phyloP scores from a whole-genome alignment of 495 filamentous ascomycete genomes.

The Terfezia boudieri region DNA sequence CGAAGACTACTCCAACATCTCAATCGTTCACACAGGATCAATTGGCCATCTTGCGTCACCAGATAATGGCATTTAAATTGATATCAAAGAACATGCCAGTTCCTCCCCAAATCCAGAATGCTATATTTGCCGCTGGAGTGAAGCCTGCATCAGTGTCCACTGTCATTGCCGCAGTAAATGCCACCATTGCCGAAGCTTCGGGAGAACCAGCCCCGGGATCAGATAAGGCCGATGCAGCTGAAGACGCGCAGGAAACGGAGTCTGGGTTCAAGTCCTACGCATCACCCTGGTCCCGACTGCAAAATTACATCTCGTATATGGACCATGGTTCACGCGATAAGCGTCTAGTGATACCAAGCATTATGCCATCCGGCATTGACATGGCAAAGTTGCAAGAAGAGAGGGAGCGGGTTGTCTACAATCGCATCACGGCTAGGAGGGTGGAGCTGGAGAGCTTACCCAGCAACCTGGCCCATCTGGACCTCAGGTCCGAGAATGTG shows the following conservation, averaged over 20 bases:
- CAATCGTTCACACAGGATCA: conserved; percentile 18
- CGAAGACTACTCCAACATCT: conserved; percentile 10
- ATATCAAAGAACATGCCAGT: conserved; percentile 19
- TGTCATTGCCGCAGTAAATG: conserved; percentile 13
- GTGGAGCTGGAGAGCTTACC: conserved; percentile 58
- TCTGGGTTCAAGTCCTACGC: conserved; percentile 16
- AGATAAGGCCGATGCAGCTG: conserved; percentile 20
- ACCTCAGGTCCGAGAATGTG: conserved; percentile 44
- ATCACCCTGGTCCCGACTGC: conserved; percentile 16
- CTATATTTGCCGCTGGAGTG: conserved; percentile 19
- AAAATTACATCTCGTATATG: conserved; percentile 41
- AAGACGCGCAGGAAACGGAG: conserved; percentile 52
- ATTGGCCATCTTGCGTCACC: conserved; percentile 15
- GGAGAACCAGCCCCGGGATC: conserved; percentile 24
- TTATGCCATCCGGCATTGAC: conserved; percentile 73
- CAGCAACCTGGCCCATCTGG: conserved; percentile 65
- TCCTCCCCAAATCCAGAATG: conserved; percentile 13
- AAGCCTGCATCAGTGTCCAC: conserved; percentile 10
- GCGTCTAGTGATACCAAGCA: conserved; percentile 55
- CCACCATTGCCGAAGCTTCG: conserved; percentile 25
- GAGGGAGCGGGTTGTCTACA: conserved; percentile 68
- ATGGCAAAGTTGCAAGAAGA: conserved; percentile 63
- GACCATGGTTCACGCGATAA: conserved; percentile 50
- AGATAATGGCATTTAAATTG: conserved; percentile 20
- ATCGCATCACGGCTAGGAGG: conserved; percentile 64